These are phyloP conservation scores for Calonectria montana DNA, from an alignment of 2,329 filamentous ascomycete species.

Conservation along the genomic window DNA sequence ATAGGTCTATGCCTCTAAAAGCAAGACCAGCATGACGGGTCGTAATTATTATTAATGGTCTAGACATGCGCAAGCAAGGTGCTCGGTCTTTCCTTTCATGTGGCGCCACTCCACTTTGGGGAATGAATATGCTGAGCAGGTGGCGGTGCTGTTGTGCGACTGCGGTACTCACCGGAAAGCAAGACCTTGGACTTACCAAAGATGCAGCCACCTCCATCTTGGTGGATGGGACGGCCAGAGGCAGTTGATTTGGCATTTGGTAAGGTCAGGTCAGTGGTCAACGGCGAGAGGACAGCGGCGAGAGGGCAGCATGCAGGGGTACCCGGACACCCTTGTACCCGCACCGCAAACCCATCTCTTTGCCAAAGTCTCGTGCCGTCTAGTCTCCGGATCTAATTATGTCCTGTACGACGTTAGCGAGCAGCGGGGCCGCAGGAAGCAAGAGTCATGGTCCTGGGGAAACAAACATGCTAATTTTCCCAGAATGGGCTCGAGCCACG, in stretches of 20 bases:
- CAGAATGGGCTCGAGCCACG: neutral
- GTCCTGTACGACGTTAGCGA: neutral
- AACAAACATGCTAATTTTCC: neutral
- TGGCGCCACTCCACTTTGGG: neutral
- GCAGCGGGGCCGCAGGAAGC: slow-evolving; percentile 14
- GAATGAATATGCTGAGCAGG: neutral
- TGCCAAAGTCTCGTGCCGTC: slow-evolving; percentile 15
- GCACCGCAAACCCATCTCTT: slow-evolving; percentile 18
- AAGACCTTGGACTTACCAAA: slow-evolving; percentile 6
- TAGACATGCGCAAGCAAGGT: slow-evolving; percentile 5
- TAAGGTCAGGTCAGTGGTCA: neutral
- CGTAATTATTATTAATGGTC: neutral
- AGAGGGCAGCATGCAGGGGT: slow-evolving; percentile 15
- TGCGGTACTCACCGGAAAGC: slow-evolving; percentile 16
- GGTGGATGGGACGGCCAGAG: neutral
- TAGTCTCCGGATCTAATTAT: slow-evolving; percentile 12
- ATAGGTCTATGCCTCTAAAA: neutral
- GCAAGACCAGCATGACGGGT: neutral
- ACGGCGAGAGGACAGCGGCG: neutral
- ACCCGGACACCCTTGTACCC: neutral
- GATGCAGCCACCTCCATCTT: slow-evolving; percentile 11
- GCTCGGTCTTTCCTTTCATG: neutral
- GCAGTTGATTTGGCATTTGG: neutral
- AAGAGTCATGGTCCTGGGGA: neutral
- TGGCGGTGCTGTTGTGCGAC: neutral